Evolutionary conservation across 202 grass and related monocot species (phyloP), one percentile per base, ranked within the genome.

Genomic region (Setaria italica): DNA sequence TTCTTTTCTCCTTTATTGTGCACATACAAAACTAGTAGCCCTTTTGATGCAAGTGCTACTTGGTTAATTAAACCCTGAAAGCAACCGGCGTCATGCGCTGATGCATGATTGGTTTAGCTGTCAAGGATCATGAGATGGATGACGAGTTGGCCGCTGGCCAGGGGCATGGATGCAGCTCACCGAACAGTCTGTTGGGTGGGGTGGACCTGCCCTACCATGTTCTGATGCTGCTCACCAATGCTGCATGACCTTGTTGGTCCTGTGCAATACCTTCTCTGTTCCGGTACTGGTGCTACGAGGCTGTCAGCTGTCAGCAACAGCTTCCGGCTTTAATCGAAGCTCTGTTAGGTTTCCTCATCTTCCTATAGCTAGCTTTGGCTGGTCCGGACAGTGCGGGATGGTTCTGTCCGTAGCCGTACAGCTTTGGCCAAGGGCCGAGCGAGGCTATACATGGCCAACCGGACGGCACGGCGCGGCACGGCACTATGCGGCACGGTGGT

Each of bases 141-240:
- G 33, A 30, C 45, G 55, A 72, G 46, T 88, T 35, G 65, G 78
- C 66, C 51, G 86, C 70, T 56, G 62, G 50, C n/a, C 78, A 12
- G 34, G 34, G 25, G 60, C 67, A 17, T 80, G 67, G 80, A 90
- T 81, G 88, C 77, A 55, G 80, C 74, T 85, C 82, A 82, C 77
- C 89, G 57, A 78, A 85, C 58, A 68, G 70, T 78, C 48, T 82
- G 89, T 85, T 90, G 72, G 84, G 82, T 88, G 85, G 72, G 74
- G 86, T 88, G 82, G 85, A 63, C 46, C 72, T 82, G 62, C 89
- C 89, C 85, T 91, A 91, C 77, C 89, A 88, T 91, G 89, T 77
- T 84, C 76, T 21, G 54, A 77, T 81, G 77, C 30, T 55, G 20
- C 71, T 9, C 35, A 34, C 74, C 70, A 29, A 21, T 34, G 67